Evolutionary conservation across 2,329 filamentous ascomycete species (phyloP).

Genomic region (Rugonectria rugulosa): DNA sequence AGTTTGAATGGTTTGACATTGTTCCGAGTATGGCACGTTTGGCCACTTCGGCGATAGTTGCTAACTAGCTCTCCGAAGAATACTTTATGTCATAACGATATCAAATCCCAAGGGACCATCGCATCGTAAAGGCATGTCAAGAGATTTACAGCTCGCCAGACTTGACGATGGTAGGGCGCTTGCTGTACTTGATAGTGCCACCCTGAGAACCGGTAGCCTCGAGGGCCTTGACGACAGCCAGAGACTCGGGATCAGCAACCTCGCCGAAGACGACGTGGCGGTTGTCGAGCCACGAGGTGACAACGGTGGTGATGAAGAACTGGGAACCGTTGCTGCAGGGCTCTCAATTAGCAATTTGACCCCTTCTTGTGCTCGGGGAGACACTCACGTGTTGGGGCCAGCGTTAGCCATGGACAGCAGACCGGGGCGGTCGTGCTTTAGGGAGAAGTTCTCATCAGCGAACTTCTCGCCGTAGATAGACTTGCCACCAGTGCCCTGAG

Average conservation of each 20-base stretch:
- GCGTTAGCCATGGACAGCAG: constrained; percentile 96
- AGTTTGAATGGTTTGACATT: constrained; percentile 32
- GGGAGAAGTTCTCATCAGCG: constrained; percentile 87
- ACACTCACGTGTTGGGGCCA: constrained; percentile 84
- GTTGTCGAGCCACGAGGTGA: constrained; percentile 84
- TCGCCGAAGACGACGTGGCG: constrained; percentile 88
- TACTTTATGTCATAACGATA: constrained; percentile 24
- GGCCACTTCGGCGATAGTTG: constrained; percentile 26
- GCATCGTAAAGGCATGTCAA: constrained; percentile 11
- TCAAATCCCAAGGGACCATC: constrained; percentile 25
- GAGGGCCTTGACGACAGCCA: constrained; percentile 65
- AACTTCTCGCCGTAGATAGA: constrained; percentile 98
- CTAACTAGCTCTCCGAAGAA: constrained; percentile 32
- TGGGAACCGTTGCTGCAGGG: constrained; percentile 90
- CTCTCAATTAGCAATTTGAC: constrained; percentile 35
- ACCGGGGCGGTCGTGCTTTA: constrained; percentile 77
- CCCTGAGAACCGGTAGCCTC: constrained; percentile 66
- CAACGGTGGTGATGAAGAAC: constrained; percentile 96
- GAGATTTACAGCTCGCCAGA: constrained; percentile 57
- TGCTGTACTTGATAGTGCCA: constrained; percentile 63
- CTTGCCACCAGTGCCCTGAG: constrained; percentile 85
- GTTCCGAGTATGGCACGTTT: constrained; percentile 24
- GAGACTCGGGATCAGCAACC: constrained; percentile 61
- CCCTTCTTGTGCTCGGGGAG: too few relatives aligned
- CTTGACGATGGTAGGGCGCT: constrained; percentile 65